Base-by-base conservation (phyloP, 306 rosid species). In the Luffa aegyptiaca region DNA sequence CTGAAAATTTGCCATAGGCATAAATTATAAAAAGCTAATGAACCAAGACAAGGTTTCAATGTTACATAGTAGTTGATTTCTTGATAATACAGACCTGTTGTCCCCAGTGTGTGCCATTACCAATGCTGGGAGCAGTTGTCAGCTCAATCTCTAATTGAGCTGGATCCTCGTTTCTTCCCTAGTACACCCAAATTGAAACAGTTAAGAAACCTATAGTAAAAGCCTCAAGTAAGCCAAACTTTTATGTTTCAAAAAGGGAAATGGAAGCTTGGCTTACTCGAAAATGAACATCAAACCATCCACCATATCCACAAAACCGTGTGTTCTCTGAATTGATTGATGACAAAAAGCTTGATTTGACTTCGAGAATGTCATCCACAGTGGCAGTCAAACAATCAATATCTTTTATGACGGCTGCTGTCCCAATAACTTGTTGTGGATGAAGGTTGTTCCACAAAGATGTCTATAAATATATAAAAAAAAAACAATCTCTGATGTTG, bases 281-380 rank as follows among this genome's bases (percentile, higher is more conserved):
- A 85, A 96, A 96, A 83, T 91, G 98, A 56, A 93, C 98, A 88
- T 96, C 99, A 83, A 96, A 96, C 99, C 99, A 96, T 84, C 99
- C 99, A 46, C 89, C 97, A 35, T 85, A 88, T 59, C 98, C 99
- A 44, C 93, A 91, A 80, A 96, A 80, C 83, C 92, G 86, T 68
- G 93, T 65, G 84, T 85, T 87, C 21, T 89, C 90, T 42, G 71
- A 51, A 56, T 87, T 87, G 83, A 93, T 84, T 64, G 97, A 85
- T 17, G 88, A 83, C 16, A 76, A 79, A 84, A 91, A 80, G 46
- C 83, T 85, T 70, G 96, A 87, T 71, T 80, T 86, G 20, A 96
- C 88, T 91, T 93, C 88, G 56, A 90, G 89, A 79, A 96, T 91
- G 80, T 93, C 99, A 74, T 83, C 52, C 69, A 93, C 91, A 2